Evolutionary conservation across 306 rosid genomes (phyloP).

Genomic region (Glycyrrhiza uralensis): DNA sequence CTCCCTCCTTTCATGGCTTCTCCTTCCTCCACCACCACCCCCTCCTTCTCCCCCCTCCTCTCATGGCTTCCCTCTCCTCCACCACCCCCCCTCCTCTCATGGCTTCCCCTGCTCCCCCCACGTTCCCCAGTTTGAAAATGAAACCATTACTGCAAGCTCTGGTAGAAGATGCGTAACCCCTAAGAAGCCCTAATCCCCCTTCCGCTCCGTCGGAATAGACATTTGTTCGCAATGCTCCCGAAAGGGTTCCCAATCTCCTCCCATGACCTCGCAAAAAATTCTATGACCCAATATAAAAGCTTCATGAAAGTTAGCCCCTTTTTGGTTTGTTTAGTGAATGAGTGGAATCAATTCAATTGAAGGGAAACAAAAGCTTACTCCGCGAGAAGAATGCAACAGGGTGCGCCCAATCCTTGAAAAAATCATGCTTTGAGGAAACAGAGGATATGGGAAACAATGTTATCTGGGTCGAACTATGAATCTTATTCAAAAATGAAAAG

Average conservation of each 20-base stretch:
- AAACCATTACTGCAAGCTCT: slow-evolving; percentile 35
- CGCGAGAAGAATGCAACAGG: slow-evolving; percentile 57
- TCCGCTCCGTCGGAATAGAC: slow-evolving; percentile 42
- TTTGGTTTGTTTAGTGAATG: neutral
- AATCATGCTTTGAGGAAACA: slow-evolving; percentile 40
- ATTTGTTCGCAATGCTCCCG: slow-evolving; percentile 32
- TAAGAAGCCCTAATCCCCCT: slow-evolving; percentile 56
- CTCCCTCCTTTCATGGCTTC: too few relatives aligned
- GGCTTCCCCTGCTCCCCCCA: too few relatives aligned
- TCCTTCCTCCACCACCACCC: too few relatives aligned
- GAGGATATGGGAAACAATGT: neutral
- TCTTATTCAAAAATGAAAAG: neutral
- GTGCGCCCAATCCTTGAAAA: slow-evolving; percentile 64
- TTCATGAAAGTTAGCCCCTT: neutral
- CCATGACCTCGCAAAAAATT: slow-evolving; percentile 46
- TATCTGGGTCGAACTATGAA: neutral
- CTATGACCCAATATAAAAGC: slow-evolving; percentile 35
- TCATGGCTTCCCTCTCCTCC: too few relatives aligned
- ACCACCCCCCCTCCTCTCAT: too few relatives aligned
- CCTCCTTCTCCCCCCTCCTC: too few relatives aligned
- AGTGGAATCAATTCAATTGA: neutral
- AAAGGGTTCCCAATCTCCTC: slow-evolving; percentile 37
- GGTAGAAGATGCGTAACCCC: slow-evolving; percentile 50
- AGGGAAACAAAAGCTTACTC: slow-evolving; percentile 36
- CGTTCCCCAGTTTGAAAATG: too few relatives aligned